phyloP scores from a whole-genome alignment of 169 alveolate species.

The Eimeria acervulina region DNA sequence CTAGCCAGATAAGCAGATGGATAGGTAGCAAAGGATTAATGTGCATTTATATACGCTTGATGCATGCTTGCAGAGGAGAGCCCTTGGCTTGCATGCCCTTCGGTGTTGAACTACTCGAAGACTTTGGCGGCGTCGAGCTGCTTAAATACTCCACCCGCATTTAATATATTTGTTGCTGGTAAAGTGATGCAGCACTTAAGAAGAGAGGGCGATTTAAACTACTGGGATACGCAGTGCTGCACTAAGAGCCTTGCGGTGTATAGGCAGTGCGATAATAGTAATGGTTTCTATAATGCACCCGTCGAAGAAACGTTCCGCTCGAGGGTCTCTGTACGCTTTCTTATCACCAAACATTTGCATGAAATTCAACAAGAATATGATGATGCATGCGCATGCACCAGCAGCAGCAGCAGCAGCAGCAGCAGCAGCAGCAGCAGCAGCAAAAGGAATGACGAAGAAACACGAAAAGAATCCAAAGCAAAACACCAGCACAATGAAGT shows the following conservation, averaged over 20 bases:
- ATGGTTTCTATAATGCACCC: constrained; percentile 32
- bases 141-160: constrained; percentile 88
- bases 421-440: background rate
- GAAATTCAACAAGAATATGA: background rate
- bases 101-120: constrained; percentile 81
- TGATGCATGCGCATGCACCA: background rate
- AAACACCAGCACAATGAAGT: too few relatives aligned
- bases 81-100: constrained; percentile 34
- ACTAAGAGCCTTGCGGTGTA: constrained; percentile 78
- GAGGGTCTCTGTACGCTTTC: too few relatives aligned
- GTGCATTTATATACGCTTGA: too few relatives aligned
- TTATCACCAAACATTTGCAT: background rate
- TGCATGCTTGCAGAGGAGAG: too few relatives aligned
- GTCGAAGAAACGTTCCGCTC: background rate
- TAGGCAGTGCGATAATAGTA: constrained; percentile 83
- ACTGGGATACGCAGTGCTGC: constrained; percentile 40
- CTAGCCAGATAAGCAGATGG: too few relatives aligned
- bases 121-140: constrained; percentile 46
- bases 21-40: too few relatives aligned
- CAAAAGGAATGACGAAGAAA: background rate
- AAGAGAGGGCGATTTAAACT: constrained; percentile 83
- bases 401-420: background rate
- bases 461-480: too few relatives aligned
- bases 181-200: constrained; percentile 83
- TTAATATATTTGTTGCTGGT: constrained; percentile 85